Evolutionary conservation across 2,329 filamentous ascomycete genomes (phyloP).

Genomic region (Fusarium sp.): DNA sequence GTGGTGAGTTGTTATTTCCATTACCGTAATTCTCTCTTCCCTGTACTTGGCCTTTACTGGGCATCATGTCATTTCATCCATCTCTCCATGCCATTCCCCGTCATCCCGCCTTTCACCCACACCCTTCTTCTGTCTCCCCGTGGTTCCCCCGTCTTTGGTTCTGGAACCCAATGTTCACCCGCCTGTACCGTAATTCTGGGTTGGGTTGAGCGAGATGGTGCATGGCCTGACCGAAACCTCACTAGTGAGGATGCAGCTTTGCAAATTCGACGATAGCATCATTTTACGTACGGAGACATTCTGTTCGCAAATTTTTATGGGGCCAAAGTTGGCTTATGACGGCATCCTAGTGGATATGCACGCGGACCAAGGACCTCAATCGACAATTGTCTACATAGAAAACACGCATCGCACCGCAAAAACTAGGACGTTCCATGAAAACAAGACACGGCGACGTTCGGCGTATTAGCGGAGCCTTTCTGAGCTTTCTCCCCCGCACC

Average conservation of each 20-base stretch:
- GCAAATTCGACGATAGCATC: constrained; percentile 30
- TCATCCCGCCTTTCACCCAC: constrained; percentile 43
- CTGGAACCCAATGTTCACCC: constrained; percentile 30
- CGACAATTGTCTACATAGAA: constrained; percentile 2
- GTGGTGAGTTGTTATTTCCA: constrained; percentile 41
- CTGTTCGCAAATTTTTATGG: constrained; percentile 9
- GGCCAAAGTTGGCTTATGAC: constrained; percentile 33
- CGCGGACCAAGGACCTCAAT: constrained; percentile 20
- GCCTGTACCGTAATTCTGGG: constrained; percentile 34
- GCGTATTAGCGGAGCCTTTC: constrained; percentile 48
- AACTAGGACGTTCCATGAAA: constrained; percentile 30
- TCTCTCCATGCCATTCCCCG: constrained; percentile 35
- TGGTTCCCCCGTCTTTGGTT: constrained; percentile 33
- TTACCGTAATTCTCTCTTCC: constrained; percentile 9
- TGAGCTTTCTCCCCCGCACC: constrained; percentile 44
- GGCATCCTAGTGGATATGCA: constrained; percentile 32
- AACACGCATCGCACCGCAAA: constrained; percentile 6
- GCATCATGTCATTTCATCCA: constrained; percentile 33
- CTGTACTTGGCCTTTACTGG: constrained; percentile 19
- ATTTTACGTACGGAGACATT: constrained; percentile 9
- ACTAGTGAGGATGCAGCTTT: constrained; percentile 13
- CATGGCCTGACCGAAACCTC: constrained; percentile 43
- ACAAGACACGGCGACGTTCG: constrained; percentile 39
- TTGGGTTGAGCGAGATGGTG: constrained; percentile 40
- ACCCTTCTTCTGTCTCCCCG: constrained; percentile 26